Conservation (phyloP, 2,329 filamentous ascomycete species). For the Fusarium hostae region DNA sequence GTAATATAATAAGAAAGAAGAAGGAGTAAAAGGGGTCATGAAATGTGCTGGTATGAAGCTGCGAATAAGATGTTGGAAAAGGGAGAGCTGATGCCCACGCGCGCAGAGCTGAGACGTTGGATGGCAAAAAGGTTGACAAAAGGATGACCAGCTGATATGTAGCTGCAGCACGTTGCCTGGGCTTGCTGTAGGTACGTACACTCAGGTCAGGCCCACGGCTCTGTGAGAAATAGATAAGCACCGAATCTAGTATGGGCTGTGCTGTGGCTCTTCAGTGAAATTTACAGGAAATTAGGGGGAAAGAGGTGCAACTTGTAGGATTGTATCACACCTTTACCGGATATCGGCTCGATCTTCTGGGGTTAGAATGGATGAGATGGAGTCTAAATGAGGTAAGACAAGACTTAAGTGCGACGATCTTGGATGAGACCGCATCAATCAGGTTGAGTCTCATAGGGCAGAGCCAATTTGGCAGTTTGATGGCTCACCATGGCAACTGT, state of each 20-base stretch:
- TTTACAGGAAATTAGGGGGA: neutral
- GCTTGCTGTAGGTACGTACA: neutral
- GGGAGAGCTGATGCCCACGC: conserved; percentile 16
- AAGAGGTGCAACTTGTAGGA: conserved; percentile 1
- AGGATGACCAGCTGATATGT: conserved; percentile 31
- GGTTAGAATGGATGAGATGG: conserved; percentile 14
- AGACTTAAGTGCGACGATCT: conserved; percentile 35
- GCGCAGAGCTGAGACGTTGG: conserved; percentile 19
- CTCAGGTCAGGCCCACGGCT: neutral
- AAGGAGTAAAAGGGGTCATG: conserved; percentile 20
- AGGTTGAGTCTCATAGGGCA: conserved; percentile 31
- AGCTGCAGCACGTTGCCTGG: neutral
- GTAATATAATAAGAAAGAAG: conserved; percentile 9
- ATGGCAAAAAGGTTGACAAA: conserved; percentile 14
- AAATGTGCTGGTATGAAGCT: conserved; percentile 6
- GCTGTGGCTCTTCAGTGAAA: neutral
- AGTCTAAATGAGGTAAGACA: conserved; percentile 40
- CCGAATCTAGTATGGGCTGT: conserved; percentile 15
- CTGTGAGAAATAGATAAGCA: conserved; percentile 18
- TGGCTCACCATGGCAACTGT: conserved; percentile 10
- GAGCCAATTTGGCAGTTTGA: conserved; percentile 16
- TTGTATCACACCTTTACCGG: conserved; percentile 30
- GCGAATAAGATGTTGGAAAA: conserved; percentile 14
- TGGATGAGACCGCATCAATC: conserved; percentile 23
- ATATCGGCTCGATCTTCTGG: conserved; percentile 25